Conservation (phyloP, 768 basidiomycete species). For the Hygrocybe coccinea region DNA sequence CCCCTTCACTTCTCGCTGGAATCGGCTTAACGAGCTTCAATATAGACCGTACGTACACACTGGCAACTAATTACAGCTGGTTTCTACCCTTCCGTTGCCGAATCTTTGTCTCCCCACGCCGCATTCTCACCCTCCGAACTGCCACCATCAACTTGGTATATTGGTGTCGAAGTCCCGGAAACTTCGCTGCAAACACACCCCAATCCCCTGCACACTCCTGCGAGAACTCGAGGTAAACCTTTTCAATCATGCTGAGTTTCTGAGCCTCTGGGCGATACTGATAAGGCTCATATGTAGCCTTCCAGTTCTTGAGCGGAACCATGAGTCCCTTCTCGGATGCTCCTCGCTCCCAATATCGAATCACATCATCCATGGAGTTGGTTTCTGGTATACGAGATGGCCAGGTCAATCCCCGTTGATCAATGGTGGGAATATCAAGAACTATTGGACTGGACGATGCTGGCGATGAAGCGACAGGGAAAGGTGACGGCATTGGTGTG, state of each 20-base stretch:
- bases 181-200: constrained; percentile 5
- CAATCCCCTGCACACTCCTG: constrained; percentile 6
- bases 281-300: constrained; percentile 3
- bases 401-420: neutral
- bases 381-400: constrained; percentile 13
- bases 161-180: constrained; percentile 1
- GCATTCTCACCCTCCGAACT: constrained; percentile 1
- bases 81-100: neutral
- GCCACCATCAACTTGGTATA: constrained; percentile 9
- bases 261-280: constrained; percentile 10
- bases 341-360: constrained; percentile 16
- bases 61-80: neutral
- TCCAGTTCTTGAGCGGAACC: constrained; percentile 15
- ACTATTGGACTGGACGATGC: neutral
- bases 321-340: constrained; percentile 10
- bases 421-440: neutral
- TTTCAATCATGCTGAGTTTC: constrained; percentile 7
- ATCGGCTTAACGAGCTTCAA: neutral
- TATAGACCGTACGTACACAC: neutral
- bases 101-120: constrained; percentile 6
- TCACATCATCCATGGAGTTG: constrained; percentile 16
- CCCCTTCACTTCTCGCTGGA: too few species aligned
- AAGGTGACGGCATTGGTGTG: too few species aligned
- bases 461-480: neutral
- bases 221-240: constrained; percentile 5